Conservation (phyloP, 2,329 filamentous ascomycete species). For the Ophidiomyces ophidiicola region DNA sequence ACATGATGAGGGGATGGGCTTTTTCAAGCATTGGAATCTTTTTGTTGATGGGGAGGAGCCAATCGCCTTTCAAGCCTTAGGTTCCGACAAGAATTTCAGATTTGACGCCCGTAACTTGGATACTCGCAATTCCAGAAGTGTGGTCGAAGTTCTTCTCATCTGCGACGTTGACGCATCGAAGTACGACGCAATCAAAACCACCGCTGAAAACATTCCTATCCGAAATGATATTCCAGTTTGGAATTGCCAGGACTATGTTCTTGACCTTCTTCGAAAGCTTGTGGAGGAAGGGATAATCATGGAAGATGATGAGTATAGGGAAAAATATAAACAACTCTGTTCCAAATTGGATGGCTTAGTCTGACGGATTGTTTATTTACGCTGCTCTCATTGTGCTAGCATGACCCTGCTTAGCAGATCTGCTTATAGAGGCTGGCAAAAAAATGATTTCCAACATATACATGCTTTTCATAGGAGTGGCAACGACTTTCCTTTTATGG, state of each 20-base stretch:
- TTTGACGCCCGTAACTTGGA: slow-evolving; percentile 10
- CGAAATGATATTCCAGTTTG: slow-evolving; percentile 18
- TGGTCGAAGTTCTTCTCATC: slow-evolving; percentile 10
- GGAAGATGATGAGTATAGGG: slow-evolving; percentile 4
- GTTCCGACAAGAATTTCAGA: slow-evolving; percentile 7
- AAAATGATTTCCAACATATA: background rate
- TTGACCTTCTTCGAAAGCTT: slow-evolving; percentile 19
- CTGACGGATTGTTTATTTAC: too few relatives aligned
- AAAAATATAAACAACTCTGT: slow-evolving; percentile 3
- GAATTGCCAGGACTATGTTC: slow-evolving; percentile 22
- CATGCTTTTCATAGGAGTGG: too few relatives aligned
- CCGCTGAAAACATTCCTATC: slow-evolving; percentile 15
- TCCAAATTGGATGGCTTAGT: slow-evolving; percentile 12
- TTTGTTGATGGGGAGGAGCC: slow-evolving; percentile 7
- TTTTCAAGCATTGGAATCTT: too few relatives aligned
- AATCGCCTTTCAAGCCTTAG: slow-evolving; percentile 5
- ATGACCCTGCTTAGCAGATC: too few relatives aligned
- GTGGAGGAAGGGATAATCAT: slow-evolving; percentile 15
- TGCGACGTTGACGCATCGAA: slow-evolving; percentile 7
- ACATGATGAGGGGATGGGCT: too few relatives aligned
- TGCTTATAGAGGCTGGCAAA: too few relatives aligned
- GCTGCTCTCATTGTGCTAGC: too few relatives aligned
- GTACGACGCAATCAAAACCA: slow-evolving; percentile 13
- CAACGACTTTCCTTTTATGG: too few relatives aligned
- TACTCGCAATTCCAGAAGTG: slow-evolving; percentile 3